phyloP scores from a whole-genome alignment of 2,329 filamentous ascomycete species.

The Stemphylium vesicarium region DNA sequence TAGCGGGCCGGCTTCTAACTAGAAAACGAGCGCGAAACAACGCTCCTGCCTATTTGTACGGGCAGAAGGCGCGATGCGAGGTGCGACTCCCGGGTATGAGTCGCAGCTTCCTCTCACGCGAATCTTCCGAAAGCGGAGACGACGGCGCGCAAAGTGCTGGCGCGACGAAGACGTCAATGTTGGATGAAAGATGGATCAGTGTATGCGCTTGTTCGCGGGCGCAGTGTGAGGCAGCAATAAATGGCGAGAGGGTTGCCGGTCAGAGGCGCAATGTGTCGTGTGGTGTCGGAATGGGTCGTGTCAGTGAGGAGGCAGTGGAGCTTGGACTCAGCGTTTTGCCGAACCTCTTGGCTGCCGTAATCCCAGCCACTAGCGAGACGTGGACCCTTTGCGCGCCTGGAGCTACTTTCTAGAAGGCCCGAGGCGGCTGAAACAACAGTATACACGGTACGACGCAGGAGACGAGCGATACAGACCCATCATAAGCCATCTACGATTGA shows the following conservation, averaged over 20 bases:
- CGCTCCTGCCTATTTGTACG: conserved; percentile 22
- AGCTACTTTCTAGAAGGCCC: conserved; percentile 7
- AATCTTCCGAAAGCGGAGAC: conserved; percentile 22
- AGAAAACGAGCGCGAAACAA: conserved; percentile 29
- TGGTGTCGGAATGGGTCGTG: conserved; percentile 31
- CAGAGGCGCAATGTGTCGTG: conserved; percentile 35
- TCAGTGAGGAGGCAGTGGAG: conserved; percentile 36
- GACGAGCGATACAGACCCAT: background rate
- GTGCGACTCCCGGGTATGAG: conserved; percentile 27
- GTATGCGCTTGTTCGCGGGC: conserved; percentile 13
- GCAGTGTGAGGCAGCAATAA: conserved; percentile 18
- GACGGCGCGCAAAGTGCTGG: conserved; percentile 19
- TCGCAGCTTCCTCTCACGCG: conserved; percentile 32
- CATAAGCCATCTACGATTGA: background rate
- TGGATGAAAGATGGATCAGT: conserved; percentile 9
- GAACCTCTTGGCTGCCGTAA: conserved; percentile 23
- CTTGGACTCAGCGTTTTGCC: conserved; percentile 33
- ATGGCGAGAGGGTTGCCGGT: conserved; percentile 20
- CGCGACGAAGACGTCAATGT: conserved; percentile 11
- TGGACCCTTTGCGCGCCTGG: conserved; percentile 10
- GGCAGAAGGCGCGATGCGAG: conserved; percentile 24
- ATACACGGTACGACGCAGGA: background rate
- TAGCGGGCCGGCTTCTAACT: conserved; percentile 33
- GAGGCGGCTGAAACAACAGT: background rate
- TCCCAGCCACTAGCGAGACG: conserved; percentile 8